Evolutionary conservation across 2,329 filamentous ascomycete species (phyloP).

Genomic region (Scleromitrula shiraiana): DNA sequence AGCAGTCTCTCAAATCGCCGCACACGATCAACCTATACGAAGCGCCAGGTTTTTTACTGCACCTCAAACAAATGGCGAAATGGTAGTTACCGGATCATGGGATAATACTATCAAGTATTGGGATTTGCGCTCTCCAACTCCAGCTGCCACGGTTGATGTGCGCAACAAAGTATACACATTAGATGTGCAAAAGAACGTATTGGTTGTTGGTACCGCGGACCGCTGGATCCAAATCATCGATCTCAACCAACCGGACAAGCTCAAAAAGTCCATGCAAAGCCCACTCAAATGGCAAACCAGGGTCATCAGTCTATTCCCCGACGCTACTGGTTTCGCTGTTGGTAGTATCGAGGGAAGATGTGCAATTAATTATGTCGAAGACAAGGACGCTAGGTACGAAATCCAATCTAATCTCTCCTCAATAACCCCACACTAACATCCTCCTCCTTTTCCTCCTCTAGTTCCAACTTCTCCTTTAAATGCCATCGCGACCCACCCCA

Average conservation of each 20-base stretch:
- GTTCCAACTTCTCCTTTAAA: conserved; percentile 97
- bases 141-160: conserved; percentile 56
- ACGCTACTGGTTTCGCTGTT: conserved; percentile 86
- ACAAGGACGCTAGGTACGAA: conserved; percentile 71
- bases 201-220: conserved; percentile 89
- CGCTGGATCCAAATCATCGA: conserved; percentile 95
- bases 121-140: conserved; percentile 62
- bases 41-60: conserved; percentile 70
- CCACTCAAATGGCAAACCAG: conserved; percentile 98
- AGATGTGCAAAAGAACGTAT: conserved; percentile 79
- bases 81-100: conserved; percentile 89
- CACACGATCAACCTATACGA: conserved; percentile 77
- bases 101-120: conserved; percentile 88
- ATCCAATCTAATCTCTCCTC: background rate
- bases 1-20: conserved; percentile 61
- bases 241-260: conserved; percentile 75
- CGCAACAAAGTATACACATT: conserved; percentile 84
- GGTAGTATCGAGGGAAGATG: conserved; percentile 96
- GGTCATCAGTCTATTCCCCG: conserved; percentile 88
- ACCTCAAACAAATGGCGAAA: conserved; percentile 53
- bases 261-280: conserved; percentile 95
- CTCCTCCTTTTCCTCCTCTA: no score
- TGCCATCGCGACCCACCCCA: conserved; percentile 81
- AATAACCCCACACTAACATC: background rate
- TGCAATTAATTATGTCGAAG: conserved; percentile 96